Evolutionary conservation across 805 yeast genomes (phyloP), one percentile per base, ranked within the genome.

Genomic region (Brettanomyces naardenensis): DNA sequence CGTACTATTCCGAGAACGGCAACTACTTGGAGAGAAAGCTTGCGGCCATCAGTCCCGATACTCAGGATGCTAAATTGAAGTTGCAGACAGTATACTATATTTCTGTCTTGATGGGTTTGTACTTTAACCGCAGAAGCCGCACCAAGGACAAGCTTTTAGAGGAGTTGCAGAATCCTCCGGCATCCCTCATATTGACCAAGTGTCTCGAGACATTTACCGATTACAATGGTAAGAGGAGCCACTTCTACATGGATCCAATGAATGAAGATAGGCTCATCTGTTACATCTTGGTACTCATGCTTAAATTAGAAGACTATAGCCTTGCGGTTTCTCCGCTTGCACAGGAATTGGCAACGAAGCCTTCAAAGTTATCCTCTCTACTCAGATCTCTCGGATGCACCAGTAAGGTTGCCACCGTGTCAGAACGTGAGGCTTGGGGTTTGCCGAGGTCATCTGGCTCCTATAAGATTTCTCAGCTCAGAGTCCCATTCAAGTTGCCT

Each of bases 401-500:
- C 18, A 75, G 86, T 36, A 85, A 83, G 61, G 70, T 76, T 37
- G 78, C 86, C 25, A 73, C 88, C 15, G 75, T 69, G 26, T 71
- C 79, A n/a, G 82, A 80, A 61, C 86, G 86, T 27, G 87, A 80
- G 51, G 81, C 81, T 3, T 71, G 78, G 46, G 82, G 81, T 22
- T 68, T 82, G 42, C 74, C 82, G 35, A 80, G 73, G 59, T 60
- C 70, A 37, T 39, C 55, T 28, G 58, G 61, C 11, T 58, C 75
- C 7, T 80, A 82, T 61, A 86, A 87, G 60, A 68, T 90, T 47
- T 97, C 97, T 3, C 62, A 75, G 14, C 71, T 92, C 59, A 79
- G 74, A 57, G 95, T 88, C 23, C 98, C 98, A 28, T 83, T 92
- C 64, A 80, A 77, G 56, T 66, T 86, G 36, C 98, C 98, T 6